Evolutionary conservation across 768 basidiomycete genomes (phyloP), one percentile per base, ranked within the genome.

Genomic region (Nidularia pulvinata): DNA sequence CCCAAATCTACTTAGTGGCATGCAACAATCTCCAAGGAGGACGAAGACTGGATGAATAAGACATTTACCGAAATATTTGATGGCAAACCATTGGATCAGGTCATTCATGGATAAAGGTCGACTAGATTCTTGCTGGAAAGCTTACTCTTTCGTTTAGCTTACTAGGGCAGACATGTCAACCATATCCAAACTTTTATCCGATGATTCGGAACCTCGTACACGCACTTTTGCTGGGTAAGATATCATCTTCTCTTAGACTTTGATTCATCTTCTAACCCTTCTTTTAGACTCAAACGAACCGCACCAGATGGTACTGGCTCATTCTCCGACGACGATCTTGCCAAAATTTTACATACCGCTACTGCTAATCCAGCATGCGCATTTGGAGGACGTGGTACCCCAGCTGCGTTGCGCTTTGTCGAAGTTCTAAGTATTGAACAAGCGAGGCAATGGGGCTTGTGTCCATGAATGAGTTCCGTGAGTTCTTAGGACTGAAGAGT

Each of bases 1-100:
- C 4, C 93, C 74, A 93, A 93, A 60, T 88, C 87, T 59, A 70
- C 93, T 52, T 93, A 93, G n/a, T 77, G 92, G 92, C 92, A 94
- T 45, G 86, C 92, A 1, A 92, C 91, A 0, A 90, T 88, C 0
- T 90, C 87, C 44, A 59, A 62, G 11, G 76, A 80, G 50, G 91
- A 93, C 51, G 91, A 89, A 63, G 67, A 83, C 52, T 93, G 89
- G 89, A 81, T 85, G 2, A 61, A 69, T 33, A 33, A 63, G 16
- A 66, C 83, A 14, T 83, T 89, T 59, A 57, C 59, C 33, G 51
- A 76, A 5, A 55, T 86, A 37, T 92, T 91, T 66, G 72, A 75
- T 0, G 79, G 71, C 3, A 82, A 83, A 59, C 54, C 73, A 0
- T 68, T 76, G 3, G 82, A 89, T 1, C 60, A 80, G 16, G 63